Evolutionary conservation across 495 filamentous ascomycete species (phyloP).

Genomic region (Neurospora intermedia): DNA sequence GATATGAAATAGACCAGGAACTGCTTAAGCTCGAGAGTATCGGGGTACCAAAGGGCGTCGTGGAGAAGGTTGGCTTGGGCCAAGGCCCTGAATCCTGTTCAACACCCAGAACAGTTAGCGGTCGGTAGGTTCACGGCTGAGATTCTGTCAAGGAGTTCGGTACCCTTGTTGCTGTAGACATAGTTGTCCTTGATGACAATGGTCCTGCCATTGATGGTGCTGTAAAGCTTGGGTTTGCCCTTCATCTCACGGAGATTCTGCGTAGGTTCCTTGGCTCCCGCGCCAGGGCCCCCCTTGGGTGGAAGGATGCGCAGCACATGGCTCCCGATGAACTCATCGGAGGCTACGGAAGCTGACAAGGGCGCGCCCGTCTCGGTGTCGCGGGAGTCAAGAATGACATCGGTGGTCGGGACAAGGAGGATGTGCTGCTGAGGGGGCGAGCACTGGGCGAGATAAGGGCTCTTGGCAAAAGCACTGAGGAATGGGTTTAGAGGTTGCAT

Average conservation of each 20-base stretch:
- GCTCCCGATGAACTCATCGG: slow-evolving; percentile 91
- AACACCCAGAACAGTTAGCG: slow-evolving; percentile 3
- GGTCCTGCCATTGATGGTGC: slow-evolving; percentile 84
- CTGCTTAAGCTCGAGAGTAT: slow-evolving; percentile 69
- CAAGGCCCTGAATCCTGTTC: slow-evolving; percentile 76
- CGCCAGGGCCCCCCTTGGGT: slow-evolving; percentile 37
- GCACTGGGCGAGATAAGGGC: slow-evolving; percentile 86
- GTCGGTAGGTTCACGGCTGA: no score
- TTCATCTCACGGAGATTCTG: slow-evolving; percentile 76
- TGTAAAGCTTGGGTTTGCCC: slow-evolving; percentile 87
- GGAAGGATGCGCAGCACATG: slow-evolving; percentile 84
- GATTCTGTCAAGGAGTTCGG: background rate
- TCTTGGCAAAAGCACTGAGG: slow-evolving; percentile 96
- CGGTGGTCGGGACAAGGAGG: slow-evolving; percentile 86
- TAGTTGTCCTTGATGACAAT: slow-evolving; percentile 90
- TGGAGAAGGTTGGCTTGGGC: slow-evolving; percentile 82
- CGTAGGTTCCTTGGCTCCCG: slow-evolving; percentile 53
- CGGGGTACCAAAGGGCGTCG: slow-evolving; percentile 80
- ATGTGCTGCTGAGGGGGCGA: slow-evolving; percentile 86
- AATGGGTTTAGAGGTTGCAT: slow-evolving; percentile 99
- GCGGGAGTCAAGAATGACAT: slow-evolving; percentile 76
- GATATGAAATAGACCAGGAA: slow-evolving; percentile 98
- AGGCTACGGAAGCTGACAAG: slow-evolving; percentile 70
- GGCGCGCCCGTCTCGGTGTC: slow-evolving; percentile 74
- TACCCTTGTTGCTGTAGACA: slow-evolving; percentile 94